A percentile compares a stretch with the other conserved stretches of the same genome.
Conservation (phyloP, 169 alveolate genomes). For the Plasmodium malariae region DNA sequence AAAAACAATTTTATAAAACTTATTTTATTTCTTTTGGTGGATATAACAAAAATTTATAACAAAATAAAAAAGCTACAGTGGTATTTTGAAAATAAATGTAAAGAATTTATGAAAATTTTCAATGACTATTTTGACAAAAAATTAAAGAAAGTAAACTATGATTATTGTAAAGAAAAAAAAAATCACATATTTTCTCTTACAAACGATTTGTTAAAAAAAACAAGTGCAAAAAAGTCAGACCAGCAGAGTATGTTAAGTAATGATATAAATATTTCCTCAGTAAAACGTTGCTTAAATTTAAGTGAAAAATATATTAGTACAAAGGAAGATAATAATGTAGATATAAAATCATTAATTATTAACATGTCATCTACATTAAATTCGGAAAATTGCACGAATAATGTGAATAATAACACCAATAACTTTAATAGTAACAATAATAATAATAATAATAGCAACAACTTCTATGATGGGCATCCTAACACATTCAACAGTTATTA, state of each 20-base stretch:
- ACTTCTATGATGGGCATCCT: slow-evolving; percentile 8
- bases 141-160: slow-evolving; percentile 26
- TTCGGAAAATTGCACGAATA: slow-evolving; percentile 57
- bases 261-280: slow-evolving; percentile 39
- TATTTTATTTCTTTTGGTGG: slow-evolving; percentile 48
- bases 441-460: not conserved
- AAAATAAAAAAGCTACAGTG: slow-evolving; percentile 53
- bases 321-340: slow-evolving; percentile 59
- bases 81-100: slow-evolving; percentile 52
- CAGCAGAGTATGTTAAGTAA: slow-evolving; percentile 26
- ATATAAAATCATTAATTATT: slow-evolving; percentile 41
- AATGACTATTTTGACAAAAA: slow-evolving; percentile 25
- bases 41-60: slow-evolving; percentile 45
- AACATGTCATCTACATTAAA: slow-evolving; percentile 56
- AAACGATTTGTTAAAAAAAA: slow-evolving; percentile 28
- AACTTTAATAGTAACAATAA: not conserved
- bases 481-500: slow-evolving; percentile 9
- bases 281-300: slow-evolving; percentile 20
- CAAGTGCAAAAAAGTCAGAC: slow-evolving; percentile 23
- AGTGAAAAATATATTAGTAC: slow-evolving; percentile 38
- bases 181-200: slow-evolving; percentile 22
- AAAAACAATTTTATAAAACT: slow-evolving; percentile 41
- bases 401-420: slow-evolving; percentile 12
- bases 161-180: slow-evolving; percentile 40
- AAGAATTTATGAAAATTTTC: slow-evolving; percentile 46